Conservation (phyloP, 306 rosid species). For the Pachyrhizus erosus region DNA sequence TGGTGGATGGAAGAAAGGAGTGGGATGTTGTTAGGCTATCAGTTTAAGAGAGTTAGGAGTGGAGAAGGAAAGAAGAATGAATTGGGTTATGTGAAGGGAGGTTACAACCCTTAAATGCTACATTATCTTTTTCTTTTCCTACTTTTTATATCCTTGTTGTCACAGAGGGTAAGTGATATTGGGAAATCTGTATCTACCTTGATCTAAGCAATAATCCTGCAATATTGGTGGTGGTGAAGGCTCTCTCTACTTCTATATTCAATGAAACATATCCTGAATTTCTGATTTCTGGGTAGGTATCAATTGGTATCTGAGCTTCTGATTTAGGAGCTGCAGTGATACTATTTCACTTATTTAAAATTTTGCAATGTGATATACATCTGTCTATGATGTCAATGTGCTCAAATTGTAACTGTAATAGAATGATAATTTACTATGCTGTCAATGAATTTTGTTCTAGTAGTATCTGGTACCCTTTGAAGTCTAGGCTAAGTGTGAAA, state of each 20-base stretch:
- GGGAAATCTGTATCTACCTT: background rate
- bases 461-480: slow-evolving; percentile 21
- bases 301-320: slow-evolving; percentile 16
- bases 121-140: background rate
- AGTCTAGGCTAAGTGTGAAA: slow-evolving; percentile 5
- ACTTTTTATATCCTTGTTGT: slow-evolving; percentile 17
- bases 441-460: slow-evolving; percentile 22
- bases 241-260: background rate
- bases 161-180: background rate
- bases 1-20: background rate
- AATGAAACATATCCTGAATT: background rate
- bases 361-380: slow-evolving; percentile 13
- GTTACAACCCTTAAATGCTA: slow-evolving; percentile 2
- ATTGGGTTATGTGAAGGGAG: background rate
- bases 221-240: background rate
- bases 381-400: slow-evolving; percentile 4
- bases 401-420: slow-evolving; percentile 24
- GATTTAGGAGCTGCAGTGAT: background rate
- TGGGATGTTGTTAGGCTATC: background rate
- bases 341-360: slow-evolving; percentile 25
- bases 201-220: slow-evolving; percentile 13
- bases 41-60: background rate
- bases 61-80: background rate
- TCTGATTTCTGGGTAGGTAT: slow-evolving; percentile 13
- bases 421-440: slow-evolving; percentile 20